Percentiles rank a stretch among this genome's conserved stretches.
phyloP scores from a whole-genome alignment of 2,329 filamentous ascomycete genomes.

The Colletotrichum sp. region DNA sequence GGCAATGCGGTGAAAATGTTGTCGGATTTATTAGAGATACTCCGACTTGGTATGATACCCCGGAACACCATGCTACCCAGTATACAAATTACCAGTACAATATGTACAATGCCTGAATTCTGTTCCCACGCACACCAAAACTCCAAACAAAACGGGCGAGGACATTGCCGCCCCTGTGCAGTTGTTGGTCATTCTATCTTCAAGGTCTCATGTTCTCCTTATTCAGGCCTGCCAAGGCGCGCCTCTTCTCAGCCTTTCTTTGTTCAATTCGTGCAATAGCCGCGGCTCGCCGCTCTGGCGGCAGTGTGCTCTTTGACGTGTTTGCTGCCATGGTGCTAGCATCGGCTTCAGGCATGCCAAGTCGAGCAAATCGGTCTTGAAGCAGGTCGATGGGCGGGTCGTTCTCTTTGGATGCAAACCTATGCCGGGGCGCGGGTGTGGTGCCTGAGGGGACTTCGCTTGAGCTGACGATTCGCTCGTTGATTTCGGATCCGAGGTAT shows the following conservation, averaged over 20 bases:
- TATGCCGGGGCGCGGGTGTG: slow-evolving; percentile 27
- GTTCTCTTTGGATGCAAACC: slow-evolving; percentile 24
- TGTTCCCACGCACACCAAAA: slow-evolving; percentile 8
- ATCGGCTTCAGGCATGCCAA: slow-evolving; percentile 44
- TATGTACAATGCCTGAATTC: slow-evolving; percentile 11
- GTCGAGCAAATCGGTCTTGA: slow-evolving; percentile 47
- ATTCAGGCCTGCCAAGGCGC: slow-evolving; percentile 36
- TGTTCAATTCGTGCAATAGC: slow-evolving; percentile 60
- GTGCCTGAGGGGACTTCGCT: slow-evolving; percentile 26
- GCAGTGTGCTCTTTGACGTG: slow-evolving; percentile 46
- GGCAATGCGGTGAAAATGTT: not conserved
- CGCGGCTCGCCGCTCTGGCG: slow-evolving; percentile 57
- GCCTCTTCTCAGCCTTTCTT: slow-evolving; percentile 56
- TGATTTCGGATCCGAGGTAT: slow-evolving; percentile 37
- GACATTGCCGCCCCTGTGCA: not conserved
- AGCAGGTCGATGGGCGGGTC: slow-evolving; percentile 49
- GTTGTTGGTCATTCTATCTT: not conserved
- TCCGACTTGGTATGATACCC: slow-evolving; percentile 15
- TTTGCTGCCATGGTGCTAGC: slow-evolving; percentile 37
- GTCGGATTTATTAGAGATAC: not conserved
- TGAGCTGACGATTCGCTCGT: slow-evolving; percentile 32
- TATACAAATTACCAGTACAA: not conserved
- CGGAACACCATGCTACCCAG: slow-evolving; percentile 23
- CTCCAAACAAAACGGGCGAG: slow-evolving; percentile 1
- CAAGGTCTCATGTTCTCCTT: slow-evolving; percentile 58